Percentiles rank a stretch among this genome's conserved stretches.
Evolutionary conservation across 768 basidiomycete species (phyloP).

Genomic region (Postia placenta): DNA sequence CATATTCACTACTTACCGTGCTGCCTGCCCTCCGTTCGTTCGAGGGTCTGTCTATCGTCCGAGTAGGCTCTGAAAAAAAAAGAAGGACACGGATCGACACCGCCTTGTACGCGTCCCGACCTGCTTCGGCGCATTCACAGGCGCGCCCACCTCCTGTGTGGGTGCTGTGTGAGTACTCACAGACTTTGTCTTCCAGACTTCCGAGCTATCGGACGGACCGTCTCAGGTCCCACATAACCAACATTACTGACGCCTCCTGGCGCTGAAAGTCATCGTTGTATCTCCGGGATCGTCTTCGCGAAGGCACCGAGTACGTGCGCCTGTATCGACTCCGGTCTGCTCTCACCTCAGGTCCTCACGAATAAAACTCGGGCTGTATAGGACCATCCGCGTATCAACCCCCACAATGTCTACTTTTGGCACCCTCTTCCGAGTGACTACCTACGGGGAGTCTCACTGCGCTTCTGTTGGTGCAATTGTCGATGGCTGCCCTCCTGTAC

Average conservation of each 20-base stretch:
- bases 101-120: too few species aligned
- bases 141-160: constrained; percentile 1
- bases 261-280: too few species aligned
- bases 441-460: constrained; percentile 97
- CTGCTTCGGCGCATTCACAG: background rate
- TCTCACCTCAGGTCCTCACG: background rate
- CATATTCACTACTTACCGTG: too few species aligned
- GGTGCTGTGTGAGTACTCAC: background rate
- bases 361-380: background rate
- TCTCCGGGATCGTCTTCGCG: too few species aligned
- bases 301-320: background rate
- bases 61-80: too few species aligned
- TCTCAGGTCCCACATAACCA: background rate
- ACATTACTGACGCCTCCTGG: background rate
- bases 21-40: too few species aligned
- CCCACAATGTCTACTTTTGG: constrained; percentile 87
- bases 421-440: constrained; percentile 86
- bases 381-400: background rate
- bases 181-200: background rate
- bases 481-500: constrained; percentile 93
- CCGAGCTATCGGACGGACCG: background rate
- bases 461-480: constrained; percentile 95
- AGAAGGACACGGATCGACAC: too few species aligned
- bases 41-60: too few species aligned
- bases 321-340: background rate